Conservation (phyloP, 768 basidiomycete genomes). For the Xanthoconium purpureum region DNA sequence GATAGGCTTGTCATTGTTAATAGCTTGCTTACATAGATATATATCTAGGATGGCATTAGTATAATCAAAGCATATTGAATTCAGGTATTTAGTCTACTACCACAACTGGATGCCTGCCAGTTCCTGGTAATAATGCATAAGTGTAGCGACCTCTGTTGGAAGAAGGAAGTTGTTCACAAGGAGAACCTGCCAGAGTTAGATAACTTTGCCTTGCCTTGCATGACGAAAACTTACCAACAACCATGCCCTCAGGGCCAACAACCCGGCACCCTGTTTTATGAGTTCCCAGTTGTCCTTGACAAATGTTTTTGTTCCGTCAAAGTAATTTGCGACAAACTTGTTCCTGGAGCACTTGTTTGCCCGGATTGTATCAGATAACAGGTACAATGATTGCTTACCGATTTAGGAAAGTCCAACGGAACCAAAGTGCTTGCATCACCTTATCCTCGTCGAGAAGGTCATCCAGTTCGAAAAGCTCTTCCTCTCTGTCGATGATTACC, state of each 20-base stretch:
- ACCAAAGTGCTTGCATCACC: slow-evolving; percentile 77
- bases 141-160: slow-evolving; percentile 44
- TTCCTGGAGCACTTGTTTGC: slow-evolving; percentile 35
- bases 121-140: slow-evolving; percentile 54
- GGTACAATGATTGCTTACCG: slow-evolving; percentile 37
- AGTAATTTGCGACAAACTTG: slow-evolving; percentile 54
- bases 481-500: slow-evolving; percentile 69
- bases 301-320: slow-evolving; percentile 51
- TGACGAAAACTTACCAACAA: slow-evolving; percentile 44
- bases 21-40: neutral
- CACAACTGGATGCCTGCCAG: slow-evolving; percentile 45
- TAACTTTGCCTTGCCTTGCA: neutral
- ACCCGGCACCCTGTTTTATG: slow-evolving; percentile 69
- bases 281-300: slow-evolving; percentile 59
- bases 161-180: slow-evolving; percentile 53
- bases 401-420: slow-evolving; percentile 66
- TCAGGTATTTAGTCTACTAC: slow-evolving; percentile 16
- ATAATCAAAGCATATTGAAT: neutral
- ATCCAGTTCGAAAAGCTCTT: slow-evolving; percentile 70
- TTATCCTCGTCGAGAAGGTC: slow-evolving; percentile 74
- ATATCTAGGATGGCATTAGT: neutral
- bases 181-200: slow-evolving; percentile 43
- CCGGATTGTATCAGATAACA: neutral
- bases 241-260: slow-evolving; percentile 60
- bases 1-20: too few species aligned